Evolutionary conservation across 495 filamentous ascomycete genomes (phyloP), one percentile per base, ranked within the genome.

Genomic region (Xylaria grammica): DNA sequence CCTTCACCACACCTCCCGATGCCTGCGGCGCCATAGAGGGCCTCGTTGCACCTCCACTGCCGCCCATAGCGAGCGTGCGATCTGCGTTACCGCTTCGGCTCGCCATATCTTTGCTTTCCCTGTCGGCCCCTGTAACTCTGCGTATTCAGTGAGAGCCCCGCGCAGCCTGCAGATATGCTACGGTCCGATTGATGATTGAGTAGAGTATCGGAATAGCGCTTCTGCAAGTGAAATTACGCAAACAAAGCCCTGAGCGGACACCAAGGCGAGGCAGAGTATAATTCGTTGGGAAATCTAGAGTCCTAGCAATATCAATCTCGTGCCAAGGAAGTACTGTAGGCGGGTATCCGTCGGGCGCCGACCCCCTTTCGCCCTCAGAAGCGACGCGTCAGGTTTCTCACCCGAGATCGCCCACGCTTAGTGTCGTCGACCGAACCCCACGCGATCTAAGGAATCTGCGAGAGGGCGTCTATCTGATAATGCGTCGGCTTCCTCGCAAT

Each of bases 1-100:
- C 71, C 66, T 75, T 73, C 2, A 74, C 72, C n/a, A 63, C 69
- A 11, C 72, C 67, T 1, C 72, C 55, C 11, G 72, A 62, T 30
- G 56, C 50, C 61, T 72, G 70, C 30, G 67, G 70, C 56, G 70
- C 70, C 65, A 72, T 72, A 1, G 70, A 72, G 10, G 60, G 60
- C 36, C 70, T 61, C 61, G 70, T 53, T 29, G 54, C 52, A 27
- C 53, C 51, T 27, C 67, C 65, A 19, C 56, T 34, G 4, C 62
- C 65, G 60, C 71, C 60, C 42, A 64, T 63, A 38, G 30, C 29
- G 34, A 63, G 54, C 2, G 72, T 70, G 27, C 69, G 69, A 44
- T 72, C 67, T n/a, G 51, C 11, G 62, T 49, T 65, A 30, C 60
- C 50, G 29, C 70, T 52, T 54, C 71, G 61, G 10, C 63, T 62